These are phyloP conservation scores for Penicillium nordicum DNA, from an alignment of 2,329 filamentous ascomycete genomes.

Conservation along the genomic window DNA sequence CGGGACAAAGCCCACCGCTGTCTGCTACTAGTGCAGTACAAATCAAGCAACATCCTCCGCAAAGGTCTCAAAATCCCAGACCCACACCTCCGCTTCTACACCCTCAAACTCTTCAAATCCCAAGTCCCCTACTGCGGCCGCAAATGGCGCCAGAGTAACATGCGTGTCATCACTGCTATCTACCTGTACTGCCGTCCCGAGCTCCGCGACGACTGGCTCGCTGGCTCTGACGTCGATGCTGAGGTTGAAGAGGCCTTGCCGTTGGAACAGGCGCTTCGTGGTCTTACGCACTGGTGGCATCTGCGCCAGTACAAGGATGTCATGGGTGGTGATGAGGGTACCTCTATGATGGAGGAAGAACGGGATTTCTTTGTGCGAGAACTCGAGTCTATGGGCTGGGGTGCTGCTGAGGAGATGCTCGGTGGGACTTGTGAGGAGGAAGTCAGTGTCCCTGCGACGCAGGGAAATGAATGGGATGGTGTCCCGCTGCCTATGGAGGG, in stretches of 20 bases:
- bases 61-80: constrained; percentile 91
- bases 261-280: constrained; percentile 83
- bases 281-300: constrained; percentile 93
- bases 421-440: constrained; percentile 18
- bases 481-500: constrained; percentile 37
- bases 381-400: constrained; percentile 66
- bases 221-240: constrained; percentile 84
- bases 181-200: constrained; percentile 93
- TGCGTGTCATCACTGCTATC: constrained; percentile 96
- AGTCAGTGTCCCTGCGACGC: neutral
- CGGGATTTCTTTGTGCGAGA: constrained; percentile 77
- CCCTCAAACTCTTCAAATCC: constrained; percentile 96
- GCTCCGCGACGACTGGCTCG: constrained; percentile 88
- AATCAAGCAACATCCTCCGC: constrained; percentile 85
- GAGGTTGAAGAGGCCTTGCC: constrained; percentile 92
- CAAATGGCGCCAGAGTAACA: constrained; percentile 97
- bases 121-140: constrained; percentile 97
- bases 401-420: constrained; percentile 38
- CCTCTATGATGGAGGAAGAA: constrained; percentile 64
- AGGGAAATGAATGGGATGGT: constrained; percentile 37
- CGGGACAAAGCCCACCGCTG: constrained; percentile 94
- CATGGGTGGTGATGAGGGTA: constrained; percentile 54
- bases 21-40: constrained; percentile 90
- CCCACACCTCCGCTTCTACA: constrained; percentile 82
- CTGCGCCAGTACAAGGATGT: constrained; percentile 75